Percentiles rank a stretch among this genome's conserved stretches.
These are phyloP conservation scores for Chytridium lagenaria DNA, from an alignment of 371 early-diverging fungal species.

Conservation along the genomic window DNA sequence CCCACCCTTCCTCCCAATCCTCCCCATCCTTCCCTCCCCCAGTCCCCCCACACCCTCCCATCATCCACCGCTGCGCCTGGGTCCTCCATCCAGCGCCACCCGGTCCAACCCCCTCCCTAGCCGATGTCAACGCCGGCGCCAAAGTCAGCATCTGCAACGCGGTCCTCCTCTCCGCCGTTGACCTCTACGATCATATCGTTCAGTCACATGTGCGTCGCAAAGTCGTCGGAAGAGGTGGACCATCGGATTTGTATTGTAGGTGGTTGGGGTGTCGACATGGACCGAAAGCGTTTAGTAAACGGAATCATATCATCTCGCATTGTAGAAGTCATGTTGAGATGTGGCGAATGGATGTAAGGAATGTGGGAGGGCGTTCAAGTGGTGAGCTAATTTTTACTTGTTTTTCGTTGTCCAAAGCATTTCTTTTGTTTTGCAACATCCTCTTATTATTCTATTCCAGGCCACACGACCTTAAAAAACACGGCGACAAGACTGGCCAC, in stretches of 20 bases:
- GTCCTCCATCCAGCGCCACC: slow-evolving; percentile 5
- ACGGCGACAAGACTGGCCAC: slow-evolving; percentile 14
- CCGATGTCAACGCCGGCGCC: slow-evolving; percentile 1
- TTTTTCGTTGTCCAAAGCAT: background rate
- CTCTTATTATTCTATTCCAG: background rate
- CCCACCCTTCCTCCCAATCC: too few relatives aligned
- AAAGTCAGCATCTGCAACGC: background rate
- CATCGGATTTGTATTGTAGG: slow-evolving; percentile 5
- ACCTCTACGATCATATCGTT: background rate
- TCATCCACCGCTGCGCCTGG: slow-evolving; percentile 12
- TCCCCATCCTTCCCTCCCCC: too few relatives aligned
- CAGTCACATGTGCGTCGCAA: background rate
- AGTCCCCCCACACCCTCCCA: background rate
- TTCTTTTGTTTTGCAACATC: slow-evolving; percentile 2
- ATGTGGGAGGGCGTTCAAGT: slow-evolving; percentile 22
- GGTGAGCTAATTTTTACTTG: slow-evolving; percentile 6
- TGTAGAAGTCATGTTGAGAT: slow-evolving; percentile 18
- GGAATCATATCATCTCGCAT: slow-evolving; percentile 21
- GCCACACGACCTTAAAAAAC: slow-evolving; percentile 32
- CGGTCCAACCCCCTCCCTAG: slow-evolving; percentile 1
- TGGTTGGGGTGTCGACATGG: slow-evolving; percentile 21
- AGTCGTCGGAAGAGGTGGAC: background rate
- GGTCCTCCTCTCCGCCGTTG: background rate
- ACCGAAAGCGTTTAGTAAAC: slow-evolving; percentile 17
- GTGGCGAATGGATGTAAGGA: slow-evolving; percentile 9